Evolutionary conservation across 2,329 filamentous ascomycete species (phyloP).

Genomic region (Nigrospora osmanthi): DNA sequence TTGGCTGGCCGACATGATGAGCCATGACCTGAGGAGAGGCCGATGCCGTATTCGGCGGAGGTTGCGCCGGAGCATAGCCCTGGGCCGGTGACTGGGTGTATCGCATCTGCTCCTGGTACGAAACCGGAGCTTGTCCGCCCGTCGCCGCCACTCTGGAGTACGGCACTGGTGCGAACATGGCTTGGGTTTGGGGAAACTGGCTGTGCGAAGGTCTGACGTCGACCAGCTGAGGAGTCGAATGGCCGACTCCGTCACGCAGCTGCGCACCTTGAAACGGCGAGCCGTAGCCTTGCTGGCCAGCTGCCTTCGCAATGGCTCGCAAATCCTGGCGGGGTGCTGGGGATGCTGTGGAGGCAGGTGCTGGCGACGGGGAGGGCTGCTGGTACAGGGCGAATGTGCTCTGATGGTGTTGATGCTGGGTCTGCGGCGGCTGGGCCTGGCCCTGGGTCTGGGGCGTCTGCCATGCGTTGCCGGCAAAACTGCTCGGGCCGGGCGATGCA

Average conservation of each 20-base stretch:
- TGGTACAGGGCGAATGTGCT: not conserved
- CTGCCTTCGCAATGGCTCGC: not conserved
- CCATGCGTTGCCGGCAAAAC: not conserved
- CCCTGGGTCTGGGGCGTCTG: not conserved
- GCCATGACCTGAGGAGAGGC: too few species aligned
- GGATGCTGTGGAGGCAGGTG: not conserved
- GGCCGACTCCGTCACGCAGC: not conserved
- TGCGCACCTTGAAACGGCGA: not conserved
- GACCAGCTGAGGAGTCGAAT: not conserved
- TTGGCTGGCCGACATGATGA: too few species aligned
- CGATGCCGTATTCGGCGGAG: not conserved
- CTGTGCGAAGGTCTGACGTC: not conserved
- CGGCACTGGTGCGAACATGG: not conserved
- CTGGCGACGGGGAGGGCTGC: not conserved
- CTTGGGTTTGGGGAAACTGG: not conserved
- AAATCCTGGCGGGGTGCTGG: not conserved
- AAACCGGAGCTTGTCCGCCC: not conserved
- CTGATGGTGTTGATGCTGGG: too few species aligned
- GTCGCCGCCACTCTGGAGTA: not conserved
- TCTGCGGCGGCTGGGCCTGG: too few species aligned
- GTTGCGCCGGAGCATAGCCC: not conserved
- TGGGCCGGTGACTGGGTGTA: slow-evolving; percentile 8
- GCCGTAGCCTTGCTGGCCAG: not conserved
- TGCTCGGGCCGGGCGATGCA: not conserved
- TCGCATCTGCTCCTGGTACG: slow-evolving; percentile 3